phyloP scores from a whole-genome alignment of 805 yeast species.

The Candida succiphila region DNA sequence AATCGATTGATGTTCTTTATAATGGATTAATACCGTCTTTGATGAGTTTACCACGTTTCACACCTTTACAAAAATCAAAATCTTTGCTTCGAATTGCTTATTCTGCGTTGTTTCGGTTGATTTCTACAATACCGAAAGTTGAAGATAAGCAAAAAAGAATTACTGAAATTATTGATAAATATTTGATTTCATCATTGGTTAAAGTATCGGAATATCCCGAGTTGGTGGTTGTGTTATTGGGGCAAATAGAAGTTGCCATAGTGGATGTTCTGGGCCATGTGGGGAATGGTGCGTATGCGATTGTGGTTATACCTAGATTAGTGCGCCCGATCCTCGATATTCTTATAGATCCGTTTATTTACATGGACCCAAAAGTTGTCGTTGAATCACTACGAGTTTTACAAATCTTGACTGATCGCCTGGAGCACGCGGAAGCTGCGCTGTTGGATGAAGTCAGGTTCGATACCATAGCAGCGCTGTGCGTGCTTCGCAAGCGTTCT shows the following conservation, averaged over 20 bases:
- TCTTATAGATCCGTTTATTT: slow-evolving; percentile 16
- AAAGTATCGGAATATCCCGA: slow-evolving; percentile 16
- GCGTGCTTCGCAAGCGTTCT: no score
- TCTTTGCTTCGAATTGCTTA: slow-evolving; percentile 15
- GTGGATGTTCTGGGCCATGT: slow-evolving; percentile 5
- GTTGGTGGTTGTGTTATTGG: slow-evolving; percentile 8
- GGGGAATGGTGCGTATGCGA: slow-evolving; percentile 9
- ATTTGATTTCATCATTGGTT: slow-evolving; percentile 15
- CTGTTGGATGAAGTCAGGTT: no score
- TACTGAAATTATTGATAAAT: slow-evolving; percentile 14
- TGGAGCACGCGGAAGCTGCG: no score
- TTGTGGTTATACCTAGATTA: slow-evolving; percentile 12
- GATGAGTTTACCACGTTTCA: slow-evolving; percentile 19
- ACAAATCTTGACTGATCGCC: no score
- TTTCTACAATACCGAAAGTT: no score
- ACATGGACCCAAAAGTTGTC: slow-evolving; percentile 7
- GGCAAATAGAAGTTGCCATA: slow-evolving; percentile 5
- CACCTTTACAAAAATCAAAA: slow-evolving; percentile 14
- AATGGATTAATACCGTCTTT: slow-evolving; percentile 17
- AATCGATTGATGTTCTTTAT: slow-evolving; percentile 11
- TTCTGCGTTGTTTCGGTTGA: slow-evolving; percentile 8
- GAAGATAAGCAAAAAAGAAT: slow-evolving; percentile 7
- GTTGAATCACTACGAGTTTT: slow-evolving; percentile 3
- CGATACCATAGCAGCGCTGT: no score
- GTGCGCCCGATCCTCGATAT: slow-evolving; percentile 14